Base-by-base conservation (phyloP, 176 grass and related monocot genomes). In the Oryza meridionalis region DNA sequence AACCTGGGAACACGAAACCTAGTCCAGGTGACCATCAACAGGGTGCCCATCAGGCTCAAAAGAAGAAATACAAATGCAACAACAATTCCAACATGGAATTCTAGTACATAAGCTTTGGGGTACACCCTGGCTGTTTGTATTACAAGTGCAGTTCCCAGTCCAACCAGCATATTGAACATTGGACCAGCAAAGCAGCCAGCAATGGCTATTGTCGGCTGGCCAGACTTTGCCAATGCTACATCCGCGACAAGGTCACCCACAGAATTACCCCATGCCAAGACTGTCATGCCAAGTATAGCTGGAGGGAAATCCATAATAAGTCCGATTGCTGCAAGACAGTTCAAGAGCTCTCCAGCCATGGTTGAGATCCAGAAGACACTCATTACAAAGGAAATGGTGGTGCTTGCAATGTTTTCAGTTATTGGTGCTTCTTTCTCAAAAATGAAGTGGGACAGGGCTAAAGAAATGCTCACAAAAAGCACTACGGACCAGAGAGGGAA, bases 121-220 rank as follows among this genome's bases (percentile, higher is more conserved):
- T 99, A 91, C 15, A 94, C 84, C 53, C 89, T 92, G 53, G 90
- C 81, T 73, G 96, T 94, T n/a, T 96, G 90, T 76, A 92, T 86
- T 33, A 99, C 88, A 25, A 96, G 86, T 46, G 93, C 93, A 15
- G 89, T 84, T 47, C 93, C 93, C 75, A 96, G 84, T 17, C 96
- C 93, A 63, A 99, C 91, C 67, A 99, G 77, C 96, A 94, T 99
- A 70, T 99, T 96, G 86, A 95, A 94, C 91, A 98, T 98, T 63
- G 96, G 93, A 12, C 96, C 93, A 12, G 93, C 96, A 84, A 99
- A 99, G 80, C 93, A 99, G 66, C 96, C 96, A 38, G 93, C 96
- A 8, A 94, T 85, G 75, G 96, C 96, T 11, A 99, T 88, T n/a
- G 81, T 81, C 49, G 96, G 89, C 44, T 94, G 87, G 17, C 89